Base-by-base conservation (phyloP, 768 basidiomycete genomes). In the Suillus spraguei region DNA sequence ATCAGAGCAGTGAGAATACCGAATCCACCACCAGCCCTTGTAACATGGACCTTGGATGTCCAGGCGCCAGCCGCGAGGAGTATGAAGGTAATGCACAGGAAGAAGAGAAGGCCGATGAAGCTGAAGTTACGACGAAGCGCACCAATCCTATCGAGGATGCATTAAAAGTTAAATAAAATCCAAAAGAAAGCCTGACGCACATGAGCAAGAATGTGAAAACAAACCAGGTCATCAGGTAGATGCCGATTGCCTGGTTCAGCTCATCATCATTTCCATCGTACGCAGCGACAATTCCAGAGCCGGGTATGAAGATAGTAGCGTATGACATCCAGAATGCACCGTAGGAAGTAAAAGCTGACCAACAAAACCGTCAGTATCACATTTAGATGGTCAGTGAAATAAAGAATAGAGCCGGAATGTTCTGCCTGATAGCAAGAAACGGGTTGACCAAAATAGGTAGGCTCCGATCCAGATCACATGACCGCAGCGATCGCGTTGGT, bases 251-350 rank as follows among this genome's bases (percentile, higher is more conserved):
- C 55, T 83, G 81, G 7, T 68, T 55, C 14, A 89, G 71, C 68
- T 87, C 82, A 0, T 70, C 68, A 0, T 60, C 58, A n/a, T 63
- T 66, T 0, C 65, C 59, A 0, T 67, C 56, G 69, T 88, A 94
- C 0, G 92, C 84, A 0, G 80, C 71, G 5, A 67, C 13, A 53
- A 94, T 81, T 16, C 92, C 92, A 5, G 83, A 83, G 33, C 83
- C 81, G 2, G 94, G 94, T 54, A 92, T 82, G 70, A 89, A 75
- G 68, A 95, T 87, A 0, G 84, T 79, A 5, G 86, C 91, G 56
- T 86, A 95, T 5, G 92, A 92, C 78, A 95, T 79, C 93, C 93
- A 95, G 82, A 95, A 95, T 3, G 87, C 90, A 28, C 94, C 94
- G 65, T 90, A 95, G 1, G 89, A 89, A 0, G 86, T 81, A 81